A percentile compares a stretch with the other conserved stretches of the same genome.
Conservation (phyloP, 108 stramenopile genomes). For the Skeletonema marinoi region DNA sequence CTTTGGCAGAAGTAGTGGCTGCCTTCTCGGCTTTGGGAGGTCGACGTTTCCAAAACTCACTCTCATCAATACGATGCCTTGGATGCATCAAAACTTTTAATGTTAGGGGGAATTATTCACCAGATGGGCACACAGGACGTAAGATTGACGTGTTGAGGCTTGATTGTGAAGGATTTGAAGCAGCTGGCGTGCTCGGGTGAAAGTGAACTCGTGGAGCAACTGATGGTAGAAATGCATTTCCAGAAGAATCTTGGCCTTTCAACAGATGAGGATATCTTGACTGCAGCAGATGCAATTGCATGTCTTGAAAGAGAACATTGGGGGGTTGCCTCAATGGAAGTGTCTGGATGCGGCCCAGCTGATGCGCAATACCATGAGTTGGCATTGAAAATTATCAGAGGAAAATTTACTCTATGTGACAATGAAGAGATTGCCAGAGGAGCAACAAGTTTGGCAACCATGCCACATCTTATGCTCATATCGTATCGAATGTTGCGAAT, state of each 20-base stretch:
- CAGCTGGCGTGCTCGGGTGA: constrained; percentile 14
- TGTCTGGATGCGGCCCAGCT: constrained; percentile 2
- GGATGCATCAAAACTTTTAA: constrained; percentile 16
- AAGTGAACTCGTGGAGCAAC: constrained; percentile 16
- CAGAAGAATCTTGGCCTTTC: constrained; percentile 33
- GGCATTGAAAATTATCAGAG: background rate
- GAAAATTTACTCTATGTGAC: too few species aligned
- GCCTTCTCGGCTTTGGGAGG: too few species aligned
- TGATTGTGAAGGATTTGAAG: constrained; percentile 63
- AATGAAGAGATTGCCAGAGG: too few species aligned
- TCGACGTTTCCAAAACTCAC: constrained; percentile 13
- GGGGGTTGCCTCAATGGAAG: constrained; percentile 30
- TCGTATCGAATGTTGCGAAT: too few species aligned
- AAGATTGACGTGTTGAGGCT: constrained; percentile 59
- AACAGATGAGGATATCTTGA: constrained; percentile 21
- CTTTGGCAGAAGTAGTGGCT: too few species aligned
- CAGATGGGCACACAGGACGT: constrained; percentile 47
- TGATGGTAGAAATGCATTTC: constrained; percentile 39
- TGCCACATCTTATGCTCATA: too few species aligned
- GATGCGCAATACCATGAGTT: constrained; percentile 21
- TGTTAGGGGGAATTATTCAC: constrained; percentile 38
- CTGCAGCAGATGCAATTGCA: background rate
- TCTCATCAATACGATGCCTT: constrained; percentile 13
- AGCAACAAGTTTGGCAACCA: too few species aligned
- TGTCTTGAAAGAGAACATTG: constrained; percentile 25